Conservation (phyloP, 2,329 filamentous ascomycete genomes). For the Verticillium zaregamsianum region DNA sequence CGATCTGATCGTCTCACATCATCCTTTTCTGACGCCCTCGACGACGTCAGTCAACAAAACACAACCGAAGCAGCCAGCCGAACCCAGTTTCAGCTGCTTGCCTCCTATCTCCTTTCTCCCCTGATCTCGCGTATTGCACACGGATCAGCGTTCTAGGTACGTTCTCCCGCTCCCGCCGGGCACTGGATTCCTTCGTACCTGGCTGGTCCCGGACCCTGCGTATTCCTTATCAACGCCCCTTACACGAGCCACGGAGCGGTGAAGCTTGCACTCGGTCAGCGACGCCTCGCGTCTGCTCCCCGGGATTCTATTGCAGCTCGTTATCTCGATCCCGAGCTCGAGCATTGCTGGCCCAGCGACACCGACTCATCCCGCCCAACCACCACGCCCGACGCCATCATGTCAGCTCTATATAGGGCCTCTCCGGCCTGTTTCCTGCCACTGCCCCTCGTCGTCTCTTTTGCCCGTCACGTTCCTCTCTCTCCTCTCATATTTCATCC, state of each 20-base stretch:
- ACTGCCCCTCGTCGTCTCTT: not conserved
- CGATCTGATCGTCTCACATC: not conserved
- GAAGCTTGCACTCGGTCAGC: slow-evolving; percentile 4
- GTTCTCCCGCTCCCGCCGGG: slow-evolving; percentile 6
- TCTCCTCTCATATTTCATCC: not conserved
- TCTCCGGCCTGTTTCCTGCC: not conserved
- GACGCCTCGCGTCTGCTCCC: not conserved
- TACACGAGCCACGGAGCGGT: slow-evolving; percentile 12
- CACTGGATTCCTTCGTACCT: not conserved
- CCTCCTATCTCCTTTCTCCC: not conserved
- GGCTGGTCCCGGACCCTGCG: slow-evolving; percentile 4
- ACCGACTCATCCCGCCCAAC: not conserved
- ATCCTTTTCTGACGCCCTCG: not conserved
- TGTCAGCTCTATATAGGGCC: not conserved
- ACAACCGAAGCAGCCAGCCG: not conserved
- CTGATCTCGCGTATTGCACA: slow-evolving; percentile 12
- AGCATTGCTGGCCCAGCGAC: not conserved
- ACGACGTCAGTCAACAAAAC: not conserved
- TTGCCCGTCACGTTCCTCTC: not conserved
- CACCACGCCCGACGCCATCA: not conserved
- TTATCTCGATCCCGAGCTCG: not conserved
- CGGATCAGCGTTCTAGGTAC: slow-evolving; percentile 14
- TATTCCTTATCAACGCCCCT: slow-evolving; percentile 11
- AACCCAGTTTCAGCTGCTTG: not conserved
- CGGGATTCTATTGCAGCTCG: not conserved